Base-by-base conservation (phyloP, 805 yeast species). In the Ogataea zsoltii region DNA sequence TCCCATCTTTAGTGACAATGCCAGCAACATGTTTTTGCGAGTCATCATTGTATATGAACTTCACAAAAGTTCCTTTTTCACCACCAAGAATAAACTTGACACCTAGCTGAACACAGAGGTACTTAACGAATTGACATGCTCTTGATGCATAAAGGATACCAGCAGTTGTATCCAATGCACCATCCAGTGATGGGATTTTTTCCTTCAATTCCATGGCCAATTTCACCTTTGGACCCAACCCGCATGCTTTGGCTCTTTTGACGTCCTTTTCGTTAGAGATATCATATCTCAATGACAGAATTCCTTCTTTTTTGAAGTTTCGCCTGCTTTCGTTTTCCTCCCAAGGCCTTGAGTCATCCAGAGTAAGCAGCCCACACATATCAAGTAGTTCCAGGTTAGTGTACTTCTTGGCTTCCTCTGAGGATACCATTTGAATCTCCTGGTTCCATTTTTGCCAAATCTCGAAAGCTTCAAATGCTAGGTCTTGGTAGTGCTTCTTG, bases 131-230 rank as follows among this genome's bases (percentile, higher is more conserved):
- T 28, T 54, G 57, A 38, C 63, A 61, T 10, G 68, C 67, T 33
- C 66, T 61, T n/a, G 62, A 58, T 7, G 74, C 68, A 42, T 67
- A 61, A 2, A 68, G 25, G 23, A 69, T 46, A 6, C 72, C 70
- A 13, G 69, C 56, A 16, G 66, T 59, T n/a, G 63, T 37, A 40
- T 66, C 70, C 41, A 62, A 35, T 7, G 52, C 55, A 26, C 61
- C 63, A 42, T 54, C 49, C 25, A 65, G 14, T 3, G 44, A 33
- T 4, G 55, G 49, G 3, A 50, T 38, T 25, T 40, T 42, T 2
- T 25, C 16, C 42, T 57, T 57, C 28, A 50, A 19, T 7, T 50
- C 51, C 25, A 42, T 26, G 6, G 61, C 61, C 32, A 47, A 26
- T 3, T 60, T 53, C 15, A 65, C 33, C 34, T 65, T 61, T 3